phyloP scores from a whole-genome alignment of 805 yeast species.

The Maudiozyma turicensis region DNA sequence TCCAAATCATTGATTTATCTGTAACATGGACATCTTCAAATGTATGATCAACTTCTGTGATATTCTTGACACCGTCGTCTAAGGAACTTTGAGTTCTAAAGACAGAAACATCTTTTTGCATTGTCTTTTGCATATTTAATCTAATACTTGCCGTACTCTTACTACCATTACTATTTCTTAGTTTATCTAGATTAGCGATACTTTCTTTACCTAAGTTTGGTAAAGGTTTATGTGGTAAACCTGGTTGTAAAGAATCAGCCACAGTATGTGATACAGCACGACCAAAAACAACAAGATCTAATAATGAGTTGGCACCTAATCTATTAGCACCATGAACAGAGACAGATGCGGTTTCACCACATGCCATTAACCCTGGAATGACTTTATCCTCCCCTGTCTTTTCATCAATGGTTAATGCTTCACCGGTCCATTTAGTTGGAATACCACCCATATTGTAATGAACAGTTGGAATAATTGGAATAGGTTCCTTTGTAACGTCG shows the following conservation, averaged over 20 bases:
- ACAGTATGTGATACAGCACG: slow-evolving; percentile 96
- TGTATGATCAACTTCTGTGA: slow-evolving; percentile 62
- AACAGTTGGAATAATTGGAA: slow-evolving; percentile 95
- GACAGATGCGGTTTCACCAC: slow-evolving; percentile 99
- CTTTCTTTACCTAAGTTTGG: slow-evolving; percentile 87
- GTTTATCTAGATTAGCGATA: slow-evolving; percentile 77
- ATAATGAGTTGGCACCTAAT: slow-evolving; percentile 94
- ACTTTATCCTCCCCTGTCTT: slow-evolving; percentile 77
- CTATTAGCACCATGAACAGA: slow-evolving; percentile 99
- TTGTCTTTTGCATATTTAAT: slow-evolving; percentile 84
- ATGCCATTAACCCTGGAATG: slow-evolving; percentile 89
- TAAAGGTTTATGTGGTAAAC: slow-evolving; percentile 72
- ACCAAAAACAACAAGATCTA: slow-evolving; percentile 95
- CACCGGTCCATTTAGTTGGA: slow-evolving; percentile 97
- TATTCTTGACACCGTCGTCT: slow-evolving; percentile 82
- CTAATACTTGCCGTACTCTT: slow-evolving; percentile 82
- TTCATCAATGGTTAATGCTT: slow-evolving; percentile 73
- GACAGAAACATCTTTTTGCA: slow-evolving; percentile 96
- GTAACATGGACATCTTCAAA: slow-evolving; percentile 73
- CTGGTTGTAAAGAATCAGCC: slow-evolving; percentile 76
- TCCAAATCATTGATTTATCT: slow-evolving; percentile 98
- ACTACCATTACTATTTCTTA: slow-evolving; percentile 80
- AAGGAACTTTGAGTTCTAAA: slow-evolving; percentile 89
- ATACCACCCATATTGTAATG: slow-evolving; percentile 99
- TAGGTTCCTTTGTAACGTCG: slow-evolving; percentile 98